Conservation (phyloP, 805 yeast genomes). For the Spathaspora girioi region DNA sequence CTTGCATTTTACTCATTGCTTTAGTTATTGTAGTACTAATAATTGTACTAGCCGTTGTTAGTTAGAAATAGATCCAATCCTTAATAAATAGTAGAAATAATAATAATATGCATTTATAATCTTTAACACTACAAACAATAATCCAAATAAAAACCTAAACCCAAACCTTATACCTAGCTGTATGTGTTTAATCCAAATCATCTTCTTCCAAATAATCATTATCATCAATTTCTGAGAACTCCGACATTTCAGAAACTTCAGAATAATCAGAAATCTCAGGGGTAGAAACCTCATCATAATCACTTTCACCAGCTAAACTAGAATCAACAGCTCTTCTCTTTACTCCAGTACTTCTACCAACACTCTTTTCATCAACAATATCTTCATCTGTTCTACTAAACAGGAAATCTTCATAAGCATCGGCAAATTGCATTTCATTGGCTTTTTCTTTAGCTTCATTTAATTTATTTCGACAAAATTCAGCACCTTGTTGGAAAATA, state of each 20-base stretch:
- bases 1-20: conserved; percentile 60
- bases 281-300: conserved; percentile 14
- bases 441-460: conserved; percentile 13
- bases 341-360: conserved; percentile 3
- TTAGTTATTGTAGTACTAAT: conserved; percentile 57
- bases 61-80: conserved; percentile 25
- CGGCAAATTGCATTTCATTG: conserved; percentile 18
- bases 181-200: conserved; percentile 3
- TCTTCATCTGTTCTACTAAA: conserved; percentile 7
- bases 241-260: conserved; percentile 5
- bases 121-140: no score
- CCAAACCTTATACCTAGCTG: neutral
- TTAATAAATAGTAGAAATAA: no score
- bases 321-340: neutral
- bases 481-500: conserved; percentile 27
- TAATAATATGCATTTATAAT: neutral
- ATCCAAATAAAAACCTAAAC: neutral
- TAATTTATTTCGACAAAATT: conserved; percentile 19
- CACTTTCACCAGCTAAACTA: conserved; percentile 7
- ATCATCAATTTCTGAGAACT: conserved; percentile 11
- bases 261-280: conserved; percentile 12
- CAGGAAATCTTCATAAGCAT: conserved; percentile 12
- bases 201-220: conserved; percentile 8
- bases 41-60: conserved; percentile 51
- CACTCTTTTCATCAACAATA: conserved; percentile 1